phyloP scores from a whole-genome alignment of 441 rosid species.

The Dalechampia spathulata region DNA sequence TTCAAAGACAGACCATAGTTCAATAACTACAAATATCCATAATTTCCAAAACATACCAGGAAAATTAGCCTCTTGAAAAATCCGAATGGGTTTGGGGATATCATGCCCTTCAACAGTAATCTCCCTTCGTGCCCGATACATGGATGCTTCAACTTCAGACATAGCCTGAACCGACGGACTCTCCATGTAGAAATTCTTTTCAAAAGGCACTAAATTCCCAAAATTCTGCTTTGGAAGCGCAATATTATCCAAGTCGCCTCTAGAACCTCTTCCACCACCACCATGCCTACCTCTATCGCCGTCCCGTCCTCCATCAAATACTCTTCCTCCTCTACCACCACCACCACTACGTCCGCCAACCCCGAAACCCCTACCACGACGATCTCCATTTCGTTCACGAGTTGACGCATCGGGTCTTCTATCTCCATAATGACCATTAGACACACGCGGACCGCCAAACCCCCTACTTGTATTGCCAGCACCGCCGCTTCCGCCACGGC shows the following conservation, averaged over 20 bases:
- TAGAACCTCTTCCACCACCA: slow-evolving; percentile 44
- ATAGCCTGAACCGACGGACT: slow-evolving; percentile 53
- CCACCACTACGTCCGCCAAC: slow-evolving; percentile 24
- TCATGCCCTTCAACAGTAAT: slow-evolving; percentile 81
- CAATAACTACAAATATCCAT: not conserved
- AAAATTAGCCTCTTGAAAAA: slow-evolving; percentile 79
- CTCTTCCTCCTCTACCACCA: slow-evolving; percentile 23
- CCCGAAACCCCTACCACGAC: slow-evolving; percentile 25
- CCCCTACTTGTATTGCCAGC: slow-evolving; percentile 6
- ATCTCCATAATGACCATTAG: slow-evolving; percentile 13
- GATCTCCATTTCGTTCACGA: slow-evolving; percentile 21
- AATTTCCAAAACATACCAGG: slow-evolving; percentile 44
- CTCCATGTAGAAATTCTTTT: slow-evolving; percentile 82
- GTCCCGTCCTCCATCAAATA: slow-evolving; percentile 28
- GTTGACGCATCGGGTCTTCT: slow-evolving; percentile 16
- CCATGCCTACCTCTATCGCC: slow-evolving; percentile 49
- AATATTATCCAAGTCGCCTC: slow-evolving; percentile 57
- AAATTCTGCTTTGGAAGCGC: slow-evolving; percentile 74
- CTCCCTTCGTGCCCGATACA: slow-evolving; percentile 57
- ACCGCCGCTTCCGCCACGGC: slow-evolving; percentile 25
- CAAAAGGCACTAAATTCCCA: slow-evolving; percentile 71
- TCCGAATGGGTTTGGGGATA: slow-evolving; percentile 73
- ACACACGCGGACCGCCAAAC: slow-evolving; percentile 4
- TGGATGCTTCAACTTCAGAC: slow-evolving; percentile 59
- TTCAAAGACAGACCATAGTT: not conserved